Base-by-base conservation (phyloP, 352 stramenopile species). In the Globisporangium acanthophoron region DNA sequence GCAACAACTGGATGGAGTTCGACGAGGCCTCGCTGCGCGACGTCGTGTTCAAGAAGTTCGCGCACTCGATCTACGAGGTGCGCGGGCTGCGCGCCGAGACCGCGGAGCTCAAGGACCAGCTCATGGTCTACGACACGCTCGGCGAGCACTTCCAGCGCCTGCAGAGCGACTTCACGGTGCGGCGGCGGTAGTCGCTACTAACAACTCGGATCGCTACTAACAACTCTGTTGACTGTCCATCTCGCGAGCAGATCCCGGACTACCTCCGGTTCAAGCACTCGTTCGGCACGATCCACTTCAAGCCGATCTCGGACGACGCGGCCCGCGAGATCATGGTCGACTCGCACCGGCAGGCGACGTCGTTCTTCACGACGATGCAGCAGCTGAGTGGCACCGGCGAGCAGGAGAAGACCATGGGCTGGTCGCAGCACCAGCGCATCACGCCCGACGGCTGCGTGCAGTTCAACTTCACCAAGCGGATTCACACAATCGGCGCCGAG, bases 381-480 rank as follows among this genome's bases (percentile, higher is more conserved):
- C 53, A 54, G 9, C 49, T 56, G 16, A n/a, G 39, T 20, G 59
- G 62, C 6, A 48, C 76, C 6, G 66, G 68, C 31, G 63, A 67
- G 24, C 63, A 70, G 33, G 65, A 85, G n/a, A 82, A 87, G 63
- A 91, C 80, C n/a, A 88, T 88, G 69, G 80, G 80, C 33, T 91
- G 80, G 80, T 85, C 80, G 35, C 73, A 88, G 54, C 75, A 86
- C 64, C 78, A 89, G 56, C 76, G 77, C 29, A 85, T 91, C 63
- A 82, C 77, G 37, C 24, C 56, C 0, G 75, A 89, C 33, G 80
- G 80, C 46, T 66, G 80, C 48, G 73, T 91, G 54, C 77, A 88
- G 58, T 91, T 91, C 62, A 89, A 88, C 50, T 91, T 91, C 31
- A 87, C 77, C 47, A 91, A 91, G 56, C 67, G 77, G n/a, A 74